phyloP scores from a whole-genome alignment of 805 yeast species.

The Brettanomyces custersianus region DNA sequence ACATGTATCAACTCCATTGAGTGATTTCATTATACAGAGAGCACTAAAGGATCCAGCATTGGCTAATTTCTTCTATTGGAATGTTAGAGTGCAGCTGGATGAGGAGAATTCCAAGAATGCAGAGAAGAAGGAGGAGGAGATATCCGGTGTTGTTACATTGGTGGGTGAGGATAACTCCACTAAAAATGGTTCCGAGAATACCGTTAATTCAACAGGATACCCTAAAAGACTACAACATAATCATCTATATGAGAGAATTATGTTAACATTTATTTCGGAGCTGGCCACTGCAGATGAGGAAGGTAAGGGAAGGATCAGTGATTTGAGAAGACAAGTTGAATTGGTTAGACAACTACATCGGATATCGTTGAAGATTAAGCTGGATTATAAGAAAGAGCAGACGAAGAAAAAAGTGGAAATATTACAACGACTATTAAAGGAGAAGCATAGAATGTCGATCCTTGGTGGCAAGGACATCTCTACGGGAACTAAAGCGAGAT shows the following conservation, averaged over 20 bases:
- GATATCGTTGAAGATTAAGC: conserved; percentile 56
- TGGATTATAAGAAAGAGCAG: conserved; percentile 53
- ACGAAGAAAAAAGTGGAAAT: conserved; percentile 69
- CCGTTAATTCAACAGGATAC: conserved; percentile 1
- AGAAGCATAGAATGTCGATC: conserved; percentile 33
- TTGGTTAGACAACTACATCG: conserved; percentile 58
- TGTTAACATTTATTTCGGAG: conserved; percentile 21
- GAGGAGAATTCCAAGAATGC: conserved; percentile 33
- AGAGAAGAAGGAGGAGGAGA: background rate
- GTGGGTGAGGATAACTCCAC: conserved; percentile 7
- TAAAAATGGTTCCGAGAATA: conserved; percentile 9
- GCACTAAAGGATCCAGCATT: conserved; percentile 56
- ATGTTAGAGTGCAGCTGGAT: conserved; percentile 76
- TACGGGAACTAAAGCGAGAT: background rate
- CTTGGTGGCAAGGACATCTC: conserved; percentile 8
- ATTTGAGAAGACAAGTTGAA: conserved; percentile 45
- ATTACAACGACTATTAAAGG: conserved; percentile 48
- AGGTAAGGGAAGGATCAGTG: conserved; percentile 22
- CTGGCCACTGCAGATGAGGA: conserved; percentile 15
- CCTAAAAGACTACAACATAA: conserved; percentile 1
- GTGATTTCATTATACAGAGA: conserved; percentile 65
- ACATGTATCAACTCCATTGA: conserved; percentile 45
- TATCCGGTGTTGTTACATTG: background rate
- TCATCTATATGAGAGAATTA: conserved; percentile 19
- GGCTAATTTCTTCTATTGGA: conserved; percentile 88